Evolutionary conservation across 805 yeast species (phyloP).

Genomic region (Zygosaccharomyces bisporus): DNA sequence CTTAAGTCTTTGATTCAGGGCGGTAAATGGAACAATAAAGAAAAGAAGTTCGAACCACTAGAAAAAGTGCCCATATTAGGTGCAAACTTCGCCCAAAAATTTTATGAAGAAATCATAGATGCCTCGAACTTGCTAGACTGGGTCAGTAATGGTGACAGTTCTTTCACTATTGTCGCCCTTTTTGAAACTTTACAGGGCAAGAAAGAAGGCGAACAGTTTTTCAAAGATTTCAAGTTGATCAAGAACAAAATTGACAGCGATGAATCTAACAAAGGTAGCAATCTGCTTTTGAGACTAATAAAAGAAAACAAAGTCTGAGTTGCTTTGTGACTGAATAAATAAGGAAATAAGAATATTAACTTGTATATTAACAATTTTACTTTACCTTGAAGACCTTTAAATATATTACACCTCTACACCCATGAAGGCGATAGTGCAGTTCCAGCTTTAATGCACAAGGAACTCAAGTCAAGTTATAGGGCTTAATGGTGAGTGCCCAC

Average conservation of each 20-base stretch:
- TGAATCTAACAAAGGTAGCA: slow-evolving; percentile 64
- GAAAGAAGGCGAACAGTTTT: slow-evolving; percentile 45
- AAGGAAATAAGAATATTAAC: not conserved
- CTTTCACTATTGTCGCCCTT: slow-evolving; percentile 80
- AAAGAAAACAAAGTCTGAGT: slow-evolving; percentile 10
- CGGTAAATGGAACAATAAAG: slow-evolving; percentile 74
- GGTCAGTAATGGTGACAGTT: slow-evolving; percentile 64
- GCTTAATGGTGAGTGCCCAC: too few species aligned
- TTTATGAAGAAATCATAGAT: slow-evolving; percentile 52
- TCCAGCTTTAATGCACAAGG: not conserved
- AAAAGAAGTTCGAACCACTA: slow-evolving; percentile 45
- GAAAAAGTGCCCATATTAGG: slow-evolving; percentile 50
- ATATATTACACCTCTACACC: slow-evolving; percentile 1
- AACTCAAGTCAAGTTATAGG: too few species aligned
- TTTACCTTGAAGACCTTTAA: not conserved
- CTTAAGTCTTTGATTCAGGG: slow-evolving; percentile 77
- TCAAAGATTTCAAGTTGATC: slow-evolving; percentile 50
- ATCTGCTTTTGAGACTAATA: slow-evolving; percentile 43
- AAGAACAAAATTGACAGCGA: slow-evolving; percentile 44
- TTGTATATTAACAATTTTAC: not conserved
- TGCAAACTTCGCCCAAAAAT: slow-evolving; percentile 52
- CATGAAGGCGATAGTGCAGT: not conserved
- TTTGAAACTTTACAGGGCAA: slow-evolving; percentile 57
- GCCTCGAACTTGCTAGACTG: slow-evolving; percentile 53
- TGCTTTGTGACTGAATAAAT: not conserved